Percentiles rank a stretch among this genome's conserved stretches.
These are phyloP conservation scores for Cryoendolithus antarcticus DNA, from an alignment of 2,329 filamentous ascomycete genomes.

Conservation along the genomic window DNA sequence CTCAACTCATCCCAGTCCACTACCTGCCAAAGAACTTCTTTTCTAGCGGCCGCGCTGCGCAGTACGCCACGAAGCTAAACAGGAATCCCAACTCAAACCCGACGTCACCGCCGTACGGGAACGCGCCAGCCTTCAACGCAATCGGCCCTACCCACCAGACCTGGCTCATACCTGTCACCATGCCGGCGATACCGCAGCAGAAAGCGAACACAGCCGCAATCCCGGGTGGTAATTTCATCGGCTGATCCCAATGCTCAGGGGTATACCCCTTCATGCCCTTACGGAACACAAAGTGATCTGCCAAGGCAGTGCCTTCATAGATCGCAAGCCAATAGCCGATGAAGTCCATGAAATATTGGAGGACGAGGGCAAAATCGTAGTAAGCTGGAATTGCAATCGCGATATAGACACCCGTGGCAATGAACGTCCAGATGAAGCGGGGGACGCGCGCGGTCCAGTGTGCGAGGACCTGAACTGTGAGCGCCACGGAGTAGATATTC, in stretches of 20 bases:
- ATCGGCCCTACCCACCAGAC: conserved; percentile 57
- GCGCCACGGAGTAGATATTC: conserved; percentile 50
- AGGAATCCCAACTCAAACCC: conserved; percentile 56
- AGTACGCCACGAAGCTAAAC: conserved; percentile 44
- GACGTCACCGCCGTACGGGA: conserved; percentile 44
- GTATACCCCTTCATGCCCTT: conserved; percentile 48
- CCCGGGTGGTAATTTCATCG: conserved; percentile 47
- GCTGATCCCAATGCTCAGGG: conserved; percentile 46
- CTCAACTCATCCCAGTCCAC: too few relatives aligned
- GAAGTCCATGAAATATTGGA: conserved; percentile 56
- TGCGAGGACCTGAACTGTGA: conserved; percentile 55
- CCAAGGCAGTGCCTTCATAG: conserved; percentile 53
- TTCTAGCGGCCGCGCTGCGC: conserved; percentile 39
- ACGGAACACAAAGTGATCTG: conserved; percentile 58
- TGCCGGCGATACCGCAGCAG: conserved; percentile 50
- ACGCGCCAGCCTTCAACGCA: conserved; percentile 43
- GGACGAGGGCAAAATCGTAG: conserved; percentile 48
- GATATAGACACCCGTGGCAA: conserved; percentile 52
- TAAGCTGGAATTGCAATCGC: conserved; percentile 61
- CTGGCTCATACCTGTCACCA: conserved; percentile 59
- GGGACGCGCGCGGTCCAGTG: conserved; percentile 49
- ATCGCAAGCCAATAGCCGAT: conserved; percentile 62
- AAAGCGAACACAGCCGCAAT: conserved; percentile 54
- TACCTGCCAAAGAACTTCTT: conserved; percentile 26
- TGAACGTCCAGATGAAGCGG: conserved; percentile 53